Evolutionary conservation across 495 filamentous ascomycete genomes (phyloP), one percentile per base, ranked within the genome.

Genomic region (Saxispiralis lemnorum): DNA sequence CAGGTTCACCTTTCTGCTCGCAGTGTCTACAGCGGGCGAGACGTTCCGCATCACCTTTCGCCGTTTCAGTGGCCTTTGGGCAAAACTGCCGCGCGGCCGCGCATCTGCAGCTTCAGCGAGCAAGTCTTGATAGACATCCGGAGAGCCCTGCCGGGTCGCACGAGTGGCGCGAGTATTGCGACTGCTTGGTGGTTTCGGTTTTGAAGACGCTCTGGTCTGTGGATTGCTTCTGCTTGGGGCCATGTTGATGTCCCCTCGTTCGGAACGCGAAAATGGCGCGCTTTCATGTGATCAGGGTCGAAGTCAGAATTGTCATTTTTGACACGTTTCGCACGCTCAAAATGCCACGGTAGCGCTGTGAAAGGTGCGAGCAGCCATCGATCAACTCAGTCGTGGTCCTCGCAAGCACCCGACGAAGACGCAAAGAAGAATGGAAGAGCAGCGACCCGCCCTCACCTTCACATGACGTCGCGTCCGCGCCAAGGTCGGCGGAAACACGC

Each of bases 101-200:
- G 39, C 14, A 13, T 42, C 44, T 9, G 48, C 54, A 15, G 51
- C 51, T 36, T 53, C 54, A 12, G 45, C 46, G 1, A 56, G 45
- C 45, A 56, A 35, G n/a, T 56, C 54, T 13, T 50, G 11, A 33
- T 51, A 56, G 21, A 54, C 44, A 30, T 52, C 48, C 0, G 35
- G 39, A 1, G n/a, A 7, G 9, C 7, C 30, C 6, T 39, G 31
- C 24, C 21, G 31, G 13, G 45, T 13, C 36, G 31, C 38, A 41
- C 50, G 45, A 12, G 34, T 33, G 2, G 35, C 17, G 3, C 38
- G 37, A 31, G 30, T 31, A 7, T 28, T 32, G 10, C 40, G 39
- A 19, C 20, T 18, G 18, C 13, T 18, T 20, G 43, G 6, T 10
- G 20, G 13, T 12, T 12, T 24, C 10, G 38, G 15, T 21, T 14